phyloP scores from a whole-genome alignment of 2,329 filamentous ascomycete species.

The Beauveria sp. region DNA sequence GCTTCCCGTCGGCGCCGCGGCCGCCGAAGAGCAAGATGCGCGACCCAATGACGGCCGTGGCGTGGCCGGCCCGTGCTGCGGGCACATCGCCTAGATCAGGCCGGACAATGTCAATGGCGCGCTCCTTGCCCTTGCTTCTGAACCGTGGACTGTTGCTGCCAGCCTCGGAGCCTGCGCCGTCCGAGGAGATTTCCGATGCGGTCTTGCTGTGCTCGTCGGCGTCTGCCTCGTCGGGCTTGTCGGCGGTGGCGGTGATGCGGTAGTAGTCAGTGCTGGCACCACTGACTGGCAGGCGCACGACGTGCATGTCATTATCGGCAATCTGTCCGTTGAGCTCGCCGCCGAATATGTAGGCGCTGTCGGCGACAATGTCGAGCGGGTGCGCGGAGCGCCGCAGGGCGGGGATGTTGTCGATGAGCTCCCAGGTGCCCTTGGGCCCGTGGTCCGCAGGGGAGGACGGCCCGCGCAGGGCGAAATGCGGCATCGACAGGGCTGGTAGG shows the following conservation, averaged over 20 bases:
- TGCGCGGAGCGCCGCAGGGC: constrained; percentile 67
- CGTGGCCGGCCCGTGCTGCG: constrained; percentile 62
- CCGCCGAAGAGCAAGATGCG: constrained; percentile 79
- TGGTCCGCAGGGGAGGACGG: constrained; percentile 15
- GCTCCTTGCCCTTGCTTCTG: constrained; percentile 33
- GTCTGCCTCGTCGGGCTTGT: constrained; percentile 26
- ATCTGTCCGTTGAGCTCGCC: constrained; percentile 64
- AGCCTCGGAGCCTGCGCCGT: constrained; percentile 30
- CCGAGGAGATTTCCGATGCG: constrained; percentile 17
- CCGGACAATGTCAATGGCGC: constrained; percentile 18
- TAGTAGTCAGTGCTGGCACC: constrained; percentile 53
- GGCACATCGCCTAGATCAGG: constrained; percentile 43
- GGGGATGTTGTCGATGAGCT: constrained; percentile 45
- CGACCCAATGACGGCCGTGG: constrained; percentile 58
- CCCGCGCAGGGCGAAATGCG: not conserved
- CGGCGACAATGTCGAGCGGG: constrained; percentile 51
- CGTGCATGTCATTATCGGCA: constrained; percentile 65
- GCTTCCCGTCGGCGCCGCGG: constrained; percentile 57
- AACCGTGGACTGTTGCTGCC: constrained; percentile 11
- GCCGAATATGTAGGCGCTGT: constrained; percentile 62
- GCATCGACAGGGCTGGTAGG: constrained; percentile 29
- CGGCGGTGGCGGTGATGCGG: constrained; percentile 41
- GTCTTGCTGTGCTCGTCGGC: constrained; percentile 12
- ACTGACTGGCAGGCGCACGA: constrained; percentile 52
- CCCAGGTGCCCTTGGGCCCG: constrained; percentile 47